Evolutionary conservation across 257 asterid genomes (phyloP).

Genomic region (Solanum chiquidenum): DNA sequence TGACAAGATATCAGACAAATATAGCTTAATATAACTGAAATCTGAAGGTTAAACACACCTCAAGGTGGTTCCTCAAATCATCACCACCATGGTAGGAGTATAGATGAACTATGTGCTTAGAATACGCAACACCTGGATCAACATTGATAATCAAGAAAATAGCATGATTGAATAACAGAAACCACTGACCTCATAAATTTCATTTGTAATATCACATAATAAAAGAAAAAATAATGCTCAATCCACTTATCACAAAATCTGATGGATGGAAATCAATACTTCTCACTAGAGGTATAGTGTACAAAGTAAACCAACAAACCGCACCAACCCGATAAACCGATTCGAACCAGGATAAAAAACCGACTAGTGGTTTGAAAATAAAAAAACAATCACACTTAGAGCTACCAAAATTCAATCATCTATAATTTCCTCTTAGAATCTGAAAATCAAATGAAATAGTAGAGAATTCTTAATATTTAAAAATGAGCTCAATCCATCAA

Average conservation of each 20-base stretch:
- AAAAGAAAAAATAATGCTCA: neutral
- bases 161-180: neutral
- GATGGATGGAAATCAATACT: neutral
- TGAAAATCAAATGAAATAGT: neutral
- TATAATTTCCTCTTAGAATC: neutral
- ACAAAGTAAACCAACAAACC: neutral
- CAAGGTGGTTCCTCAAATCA: conserved; percentile 41
- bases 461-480: neutral
- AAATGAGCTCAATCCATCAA: neutral
- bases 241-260: neutral
- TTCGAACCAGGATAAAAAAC: neutral
- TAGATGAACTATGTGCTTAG: conserved; percentile 63
- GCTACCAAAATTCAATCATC: neutral
- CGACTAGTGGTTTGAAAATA: neutral
- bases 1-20: neutral
- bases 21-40: neutral
- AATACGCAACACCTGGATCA: conserved; percentile 61
- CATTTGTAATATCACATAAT: neutral
- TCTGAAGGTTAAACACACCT: conserved; percentile 27
- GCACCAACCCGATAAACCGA: neutral
- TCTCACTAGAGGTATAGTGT: neutral
- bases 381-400: neutral
- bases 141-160: neutral
- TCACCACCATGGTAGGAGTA: conserved; percentile 32
- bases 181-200: neutral